Percentiles rank a stretch among this genome's conserved stretches.
phyloP scores from a whole-genome alignment of 2,329 filamentous ascomycete species.

The Penicillium sp. region DNA sequence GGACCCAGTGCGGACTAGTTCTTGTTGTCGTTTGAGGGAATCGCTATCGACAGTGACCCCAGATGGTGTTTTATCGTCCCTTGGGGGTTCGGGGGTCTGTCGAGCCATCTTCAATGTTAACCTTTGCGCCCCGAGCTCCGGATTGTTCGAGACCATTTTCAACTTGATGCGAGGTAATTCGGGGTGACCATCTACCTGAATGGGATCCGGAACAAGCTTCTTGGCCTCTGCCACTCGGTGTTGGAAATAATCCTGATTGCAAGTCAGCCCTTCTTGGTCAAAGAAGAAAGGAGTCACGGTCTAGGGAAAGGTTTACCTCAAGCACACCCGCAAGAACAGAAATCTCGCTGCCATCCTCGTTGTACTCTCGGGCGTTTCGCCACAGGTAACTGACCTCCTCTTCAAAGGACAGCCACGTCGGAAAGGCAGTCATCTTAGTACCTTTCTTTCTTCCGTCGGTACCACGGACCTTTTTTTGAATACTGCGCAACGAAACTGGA shows the following conservation, averaged over 20 bases:
- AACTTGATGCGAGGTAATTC: constrained; percentile 77
- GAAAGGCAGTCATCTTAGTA: constrained; percentile 66
- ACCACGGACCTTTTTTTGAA: constrained; percentile 76
- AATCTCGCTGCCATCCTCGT: constrained; percentile 88
- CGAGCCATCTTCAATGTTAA: constrained; percentile 72
- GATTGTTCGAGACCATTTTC: constrained; percentile 58
- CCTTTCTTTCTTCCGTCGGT: constrained; percentile 67
- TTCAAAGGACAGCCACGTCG: constrained; percentile 79
- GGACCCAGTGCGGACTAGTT: constrained; percentile 52
- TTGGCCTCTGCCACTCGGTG: constrained; percentile 71
- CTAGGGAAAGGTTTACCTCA: constrained; percentile 57
- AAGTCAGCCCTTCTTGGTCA: constrained; percentile 13
- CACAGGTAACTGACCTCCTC: constrained; percentile 79
- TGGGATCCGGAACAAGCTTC: constrained; percentile 68
- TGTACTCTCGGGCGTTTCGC: constrained; percentile 86
- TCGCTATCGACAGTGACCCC: constrained; percentile 57
- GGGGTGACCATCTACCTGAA: constrained; percentile 30
- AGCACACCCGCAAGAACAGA: constrained; percentile 74
- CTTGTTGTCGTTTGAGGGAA: constrained; percentile 54
- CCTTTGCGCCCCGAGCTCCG: constrained; percentile 55
- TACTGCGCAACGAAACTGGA: constrained; percentile 73
- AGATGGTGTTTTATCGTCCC: constrained; percentile 43
- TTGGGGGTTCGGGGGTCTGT: constrained; percentile 52
- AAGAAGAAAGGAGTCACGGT: background rate
- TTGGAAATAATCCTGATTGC: constrained; percentile 64